These are phyloP conservation scores for Funneliformis caledonium DNA, from an alignment of 371 early-diverging fungal species.

Conservation along the genomic window DNA sequence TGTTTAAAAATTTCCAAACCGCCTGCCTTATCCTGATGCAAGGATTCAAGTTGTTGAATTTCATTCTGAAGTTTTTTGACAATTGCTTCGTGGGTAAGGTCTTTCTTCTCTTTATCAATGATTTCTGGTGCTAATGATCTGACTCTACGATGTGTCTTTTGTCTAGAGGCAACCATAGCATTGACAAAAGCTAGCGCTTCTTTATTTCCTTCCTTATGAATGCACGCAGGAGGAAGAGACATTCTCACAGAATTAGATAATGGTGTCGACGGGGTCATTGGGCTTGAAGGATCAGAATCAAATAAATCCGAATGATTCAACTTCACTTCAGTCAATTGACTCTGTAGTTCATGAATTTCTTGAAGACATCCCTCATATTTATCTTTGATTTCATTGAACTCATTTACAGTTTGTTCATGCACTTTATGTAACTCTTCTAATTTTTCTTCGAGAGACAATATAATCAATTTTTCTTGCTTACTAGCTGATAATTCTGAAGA, in stretches of 20 bases:
- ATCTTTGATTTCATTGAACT: conserved; percentile 18
- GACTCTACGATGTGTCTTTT: not conserved
- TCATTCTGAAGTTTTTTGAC: conserved; percentile 38
- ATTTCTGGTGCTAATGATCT: conserved; percentile 36
- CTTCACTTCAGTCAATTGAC: conserved; percentile 16
- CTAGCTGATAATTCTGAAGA: not conserved
- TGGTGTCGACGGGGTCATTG: not conserved
- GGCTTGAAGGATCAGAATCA: not conserved
- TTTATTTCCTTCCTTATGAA: not conserved
- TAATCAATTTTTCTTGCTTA: conserved; percentile 4
- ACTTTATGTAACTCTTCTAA: conserved; percentile 27
- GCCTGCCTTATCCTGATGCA: conserved; percentile 29
- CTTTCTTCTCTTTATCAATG: conserved; percentile 24
- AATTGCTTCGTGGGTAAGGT: not conserved
- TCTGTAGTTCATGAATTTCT: conserved; percentile 29
- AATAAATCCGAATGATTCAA: conserved; percentile 12
- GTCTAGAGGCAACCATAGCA: no score
- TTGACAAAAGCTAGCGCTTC: no score
- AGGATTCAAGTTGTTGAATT: conserved; percentile 32
- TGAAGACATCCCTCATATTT: conserved; percentile 30
- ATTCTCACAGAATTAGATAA: not conserved
- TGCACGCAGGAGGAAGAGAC: not conserved
- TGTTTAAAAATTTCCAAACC: conserved; percentile 34
- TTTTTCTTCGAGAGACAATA: conserved; percentile 28
- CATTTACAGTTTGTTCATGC: conserved; percentile 8